Conservation (phyloP, 2,329 filamentous ascomycete genomes). For the Blastomyces emzantsi region DNA sequence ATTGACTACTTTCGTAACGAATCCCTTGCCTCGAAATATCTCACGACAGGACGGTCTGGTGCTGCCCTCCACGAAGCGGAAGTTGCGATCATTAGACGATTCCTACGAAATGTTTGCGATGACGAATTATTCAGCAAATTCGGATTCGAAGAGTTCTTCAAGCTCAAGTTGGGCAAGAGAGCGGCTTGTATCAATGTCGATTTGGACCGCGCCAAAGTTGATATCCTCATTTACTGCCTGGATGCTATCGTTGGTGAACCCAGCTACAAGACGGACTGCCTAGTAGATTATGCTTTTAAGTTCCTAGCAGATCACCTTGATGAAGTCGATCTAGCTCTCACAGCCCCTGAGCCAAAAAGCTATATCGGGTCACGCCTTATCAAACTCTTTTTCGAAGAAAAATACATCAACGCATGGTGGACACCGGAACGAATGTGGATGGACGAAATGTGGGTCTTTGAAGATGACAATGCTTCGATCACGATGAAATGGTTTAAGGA, state of each 20-base stretch:
- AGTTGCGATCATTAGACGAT: slow-evolving; percentile 21
- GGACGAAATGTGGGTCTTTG: slow-evolving; percentile 17
- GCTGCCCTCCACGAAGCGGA: slow-evolving; percentile 18
- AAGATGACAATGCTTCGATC: slow-evolving; percentile 14
- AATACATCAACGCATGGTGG: slow-evolving; percentile 20
- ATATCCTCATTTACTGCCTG: slow-evolving; percentile 11
- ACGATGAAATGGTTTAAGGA: slow-evolving; percentile 22
- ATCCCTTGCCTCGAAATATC: slow-evolving; percentile 6
- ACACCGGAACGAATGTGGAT: slow-evolving; percentile 15
- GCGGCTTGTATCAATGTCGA: slow-evolving; percentile 18
- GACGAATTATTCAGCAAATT: slow-evolving; percentile 21
- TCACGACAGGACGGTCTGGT: not conserved
- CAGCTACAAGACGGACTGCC: not conserved
- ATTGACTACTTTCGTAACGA: slow-evolving; percentile 15
- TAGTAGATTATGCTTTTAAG: slow-evolving; percentile 11
- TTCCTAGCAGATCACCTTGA: slow-evolving; percentile 16
- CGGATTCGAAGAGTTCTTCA: slow-evolving; percentile 23
- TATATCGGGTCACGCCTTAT: slow-evolving; percentile 20
- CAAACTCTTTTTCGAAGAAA: slow-evolving; percentile 19
- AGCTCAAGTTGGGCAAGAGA: slow-evolving; percentile 19
- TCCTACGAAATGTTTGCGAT: slow-evolving; percentile 23
- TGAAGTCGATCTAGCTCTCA: slow-evolving; percentile 17
- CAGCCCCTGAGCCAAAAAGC: slow-evolving; percentile 17
- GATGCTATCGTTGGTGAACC: slow-evolving; percentile 11
- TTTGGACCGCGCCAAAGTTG: slow-evolving; percentile 16